A percentile compares a stretch with the other conserved stretches of the same genome.
Evolutionary conservation across 352 stramenopile genomes (phyloP).

Genomic region (Globisporangium middletonii): DNA sequence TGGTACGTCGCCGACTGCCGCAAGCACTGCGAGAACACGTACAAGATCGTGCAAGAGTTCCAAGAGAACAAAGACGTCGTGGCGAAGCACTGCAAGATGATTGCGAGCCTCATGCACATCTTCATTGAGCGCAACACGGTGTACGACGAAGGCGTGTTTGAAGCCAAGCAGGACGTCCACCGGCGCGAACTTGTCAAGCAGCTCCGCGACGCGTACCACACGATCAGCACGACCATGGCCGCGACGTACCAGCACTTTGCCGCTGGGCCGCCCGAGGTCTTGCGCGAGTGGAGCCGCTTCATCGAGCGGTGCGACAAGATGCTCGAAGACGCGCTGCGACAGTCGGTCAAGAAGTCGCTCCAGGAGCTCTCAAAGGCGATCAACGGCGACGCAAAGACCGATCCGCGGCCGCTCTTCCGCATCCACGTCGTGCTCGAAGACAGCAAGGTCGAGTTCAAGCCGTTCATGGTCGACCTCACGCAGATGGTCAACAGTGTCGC

Average conservation of each 20-base stretch:
- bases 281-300: constrained; percentile 91
- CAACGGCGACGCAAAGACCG: constrained; percentile 90
- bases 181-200: constrained; percentile 79
- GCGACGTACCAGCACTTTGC: constrained; percentile 92
- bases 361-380: constrained; percentile 93
- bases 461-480: constrained; percentile 92
- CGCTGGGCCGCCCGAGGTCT: constrained; percentile 84
- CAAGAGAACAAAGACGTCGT: constrained; percentile 88
- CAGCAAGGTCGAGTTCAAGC: constrained; percentile 91
- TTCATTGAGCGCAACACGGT: constrained; percentile 92
- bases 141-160: constrained; percentile 92
- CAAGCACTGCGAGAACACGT: constrained; percentile 84
- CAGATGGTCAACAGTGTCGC: constrained; percentile 93
- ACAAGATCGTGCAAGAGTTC: constrained; percentile 87
- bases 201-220: constrained; percentile 69
- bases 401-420: constrained; percentile 88
- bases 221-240: constrained; percentile 86
- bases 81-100: constrained; percentile 86
- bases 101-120: constrained; percentile 85
- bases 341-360: constrained; percentile 92
- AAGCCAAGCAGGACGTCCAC: constrained; percentile 88
- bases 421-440: constrained; percentile 93
- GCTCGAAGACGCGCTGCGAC: constrained; percentile 86
- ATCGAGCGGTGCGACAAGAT: constrained; percentile 87
- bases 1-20: constrained; percentile 90